These are phyloP conservation scores for Exophiala alcalophila DNA, from an alignment of 2,329 filamentous ascomycete species.

Conservation along the genomic window DNA sequence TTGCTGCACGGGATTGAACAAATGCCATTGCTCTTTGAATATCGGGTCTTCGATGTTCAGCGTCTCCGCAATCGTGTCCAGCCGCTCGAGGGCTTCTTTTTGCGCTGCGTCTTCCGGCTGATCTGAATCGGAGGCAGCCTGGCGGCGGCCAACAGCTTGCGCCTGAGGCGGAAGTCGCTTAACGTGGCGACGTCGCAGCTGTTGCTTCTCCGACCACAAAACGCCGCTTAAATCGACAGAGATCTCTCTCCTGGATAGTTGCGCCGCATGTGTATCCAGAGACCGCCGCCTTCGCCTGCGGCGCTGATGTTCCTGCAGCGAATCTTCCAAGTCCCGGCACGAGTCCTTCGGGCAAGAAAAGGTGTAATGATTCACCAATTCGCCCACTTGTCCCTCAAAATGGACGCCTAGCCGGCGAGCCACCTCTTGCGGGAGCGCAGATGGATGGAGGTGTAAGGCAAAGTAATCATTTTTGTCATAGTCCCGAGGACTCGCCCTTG, in stretches of 20 bases:
- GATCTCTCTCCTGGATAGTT: slow-evolving; percentile 3
- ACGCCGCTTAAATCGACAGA: slow-evolving; percentile 68
- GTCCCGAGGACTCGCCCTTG: slow-evolving; percentile 55
- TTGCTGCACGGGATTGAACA: slow-evolving; percentile 74
- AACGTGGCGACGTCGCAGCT: slow-evolving; percentile 58
- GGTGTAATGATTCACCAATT: slow-evolving; percentile 76
- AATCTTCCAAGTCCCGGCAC: slow-evolving; percentile 54
- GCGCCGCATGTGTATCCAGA: background rate
- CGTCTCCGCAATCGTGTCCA: slow-evolving; percentile 58
- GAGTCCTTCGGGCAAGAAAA: slow-evolving; percentile 66
- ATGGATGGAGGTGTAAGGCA: slow-evolving; percentile 74
- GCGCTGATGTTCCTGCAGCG: slow-evolving; percentile 53
- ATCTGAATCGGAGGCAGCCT: slow-evolving; percentile 7
- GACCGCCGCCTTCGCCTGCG: slow-evolving; percentile 34
- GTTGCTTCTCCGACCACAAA: slow-evolving; percentile 75
- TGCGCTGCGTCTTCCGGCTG: slow-evolving; percentile 32
- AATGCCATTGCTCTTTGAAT: slow-evolving; percentile 92
- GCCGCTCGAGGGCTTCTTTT: slow-evolving; percentile 53
- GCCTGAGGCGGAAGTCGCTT: slow-evolving; percentile 53
- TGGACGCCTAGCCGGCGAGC: slow-evolving; percentile 70
- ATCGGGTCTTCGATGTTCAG: slow-evolving; percentile 86
- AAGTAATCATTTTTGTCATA: slow-evolving; percentile 88
- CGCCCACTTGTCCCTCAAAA: slow-evolving; percentile 77
- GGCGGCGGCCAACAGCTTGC: slow-evolving; percentile 24
- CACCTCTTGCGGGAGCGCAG: slow-evolving; percentile 64